Percentiles rank a stretch among this genome's conserved stretches.
Evolutionary conservation across 192 early-diverging fungal genomes (phyloP).

Genomic region (Backusella liffmaniae): DNA sequence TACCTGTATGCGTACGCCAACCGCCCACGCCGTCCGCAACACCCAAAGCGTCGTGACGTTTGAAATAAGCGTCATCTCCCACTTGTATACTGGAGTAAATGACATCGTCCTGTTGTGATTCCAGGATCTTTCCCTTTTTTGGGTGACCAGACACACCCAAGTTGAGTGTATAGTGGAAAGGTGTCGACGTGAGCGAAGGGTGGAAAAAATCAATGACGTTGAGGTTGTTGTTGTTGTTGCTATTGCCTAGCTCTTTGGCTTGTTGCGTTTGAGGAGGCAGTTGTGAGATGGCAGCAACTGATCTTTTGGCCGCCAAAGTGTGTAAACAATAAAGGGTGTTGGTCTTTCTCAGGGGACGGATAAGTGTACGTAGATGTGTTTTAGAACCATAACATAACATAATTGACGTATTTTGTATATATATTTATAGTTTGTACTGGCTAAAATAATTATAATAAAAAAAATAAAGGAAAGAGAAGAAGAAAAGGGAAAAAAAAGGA

Average conservation of each 20-base stretch:
- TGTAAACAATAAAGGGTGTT: background rate
- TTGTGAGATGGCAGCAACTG: conserved; percentile 8
- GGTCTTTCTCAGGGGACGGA: background rate
- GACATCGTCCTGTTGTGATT: conserved; percentile 33
- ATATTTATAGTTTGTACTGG: too few relatives aligned
- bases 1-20: conserved; percentile 56
- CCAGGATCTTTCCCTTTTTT: conserved; percentile 38
- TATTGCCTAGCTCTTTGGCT: background rate
- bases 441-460: too few relatives aligned
- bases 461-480: background rate
- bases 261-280: background rate
- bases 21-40: conserved; percentile 96
- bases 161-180: conserved; percentile 37
- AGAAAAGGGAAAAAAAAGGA: background rate
- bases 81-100: conserved; percentile 63
- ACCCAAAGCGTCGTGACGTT: conserved; percentile 80
- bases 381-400: background rate
- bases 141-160: conserved; percentile 51
- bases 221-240: conserved; percentile 11
- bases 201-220: conserved; percentile 35
- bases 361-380: background rate
- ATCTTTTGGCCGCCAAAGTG: background rate
- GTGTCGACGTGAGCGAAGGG: conserved; percentile 35
- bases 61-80: conserved; percentile 95
- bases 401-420: background rate